A percentile compares a stretch with the other conserved stretches of the same genome.
Conservation (phyloP, 2,329 filamentous ascomycete species). For the Hypoxylon sp. region DNA sequence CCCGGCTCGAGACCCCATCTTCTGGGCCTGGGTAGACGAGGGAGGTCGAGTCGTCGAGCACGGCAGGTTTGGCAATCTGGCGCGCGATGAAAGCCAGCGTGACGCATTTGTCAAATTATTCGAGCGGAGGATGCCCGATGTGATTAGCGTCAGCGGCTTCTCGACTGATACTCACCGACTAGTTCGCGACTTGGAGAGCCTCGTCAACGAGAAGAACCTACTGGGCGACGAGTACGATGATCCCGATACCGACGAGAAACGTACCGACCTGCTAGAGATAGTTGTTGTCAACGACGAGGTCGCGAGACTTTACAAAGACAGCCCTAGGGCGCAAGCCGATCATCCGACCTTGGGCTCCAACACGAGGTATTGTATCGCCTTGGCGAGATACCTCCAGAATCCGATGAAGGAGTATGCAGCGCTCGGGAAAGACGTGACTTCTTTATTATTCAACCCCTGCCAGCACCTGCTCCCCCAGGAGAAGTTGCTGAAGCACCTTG, state of each 20-base stretch:
- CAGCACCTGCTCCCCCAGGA: constrained; percentile 90
- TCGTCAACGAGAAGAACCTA: constrained; percentile 80
- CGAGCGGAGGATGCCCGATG: constrained; percentile 82
- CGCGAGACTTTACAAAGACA: constrained; percentile 94
- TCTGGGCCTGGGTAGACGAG: constrained; percentile 93
- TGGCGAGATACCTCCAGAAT: constrained; percentile 92
- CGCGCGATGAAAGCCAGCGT: constrained; percentile 70
- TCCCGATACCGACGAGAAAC: constrained; percentile 75
- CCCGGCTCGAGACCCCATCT: constrained; percentile 76
- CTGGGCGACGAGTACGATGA: constrained; percentile 85
- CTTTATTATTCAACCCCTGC: constrained; percentile 86
- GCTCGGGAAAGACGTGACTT: constrained; percentile 85
- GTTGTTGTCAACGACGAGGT: constrained; percentile 96
- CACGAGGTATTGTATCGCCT: constrained; percentile 85
- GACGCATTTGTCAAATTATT: constrained; percentile 81
- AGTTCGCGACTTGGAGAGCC: constrained; percentile 78
- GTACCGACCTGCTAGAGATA: constrained; percentile 83
- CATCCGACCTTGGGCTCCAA: constrained; percentile 82
- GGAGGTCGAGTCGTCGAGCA: constrained; percentile 89
- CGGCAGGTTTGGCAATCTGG: constrained; percentile 83
- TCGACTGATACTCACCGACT: constrained; percentile 86
- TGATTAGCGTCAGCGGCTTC: constrained; percentile 88
- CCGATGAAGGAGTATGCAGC: constrained; percentile 97
- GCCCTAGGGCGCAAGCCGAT: constrained; percentile 77
- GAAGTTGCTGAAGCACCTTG: constrained; percentile 83